phyloP scores from a whole-genome alignment of 805 yeast genomes.

The Barnettozyma populi region DNA sequence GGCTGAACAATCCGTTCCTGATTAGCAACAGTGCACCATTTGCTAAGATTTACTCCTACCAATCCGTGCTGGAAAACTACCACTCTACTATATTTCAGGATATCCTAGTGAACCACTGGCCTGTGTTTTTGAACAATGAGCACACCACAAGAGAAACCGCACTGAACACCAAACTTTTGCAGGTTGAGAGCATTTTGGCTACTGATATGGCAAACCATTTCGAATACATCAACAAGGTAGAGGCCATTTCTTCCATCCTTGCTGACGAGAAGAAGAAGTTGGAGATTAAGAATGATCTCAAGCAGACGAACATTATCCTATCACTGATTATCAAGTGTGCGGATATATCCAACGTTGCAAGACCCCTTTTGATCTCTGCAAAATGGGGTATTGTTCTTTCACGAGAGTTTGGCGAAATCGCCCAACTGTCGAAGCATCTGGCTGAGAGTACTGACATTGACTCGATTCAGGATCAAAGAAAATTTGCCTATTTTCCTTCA shows the following conservation, averaged over 20 bases:
- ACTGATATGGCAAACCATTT: conserved; percentile 94
- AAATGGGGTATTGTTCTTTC: conserved; percentile 84
- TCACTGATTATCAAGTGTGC: conserved; percentile 85
- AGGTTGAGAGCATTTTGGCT: conserved; percentile 51
- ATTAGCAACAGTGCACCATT: conserved; percentile 55
- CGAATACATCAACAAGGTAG: conserved; percentile 56
- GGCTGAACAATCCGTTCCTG: conserved; percentile 78
- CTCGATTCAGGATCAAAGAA: conserved; percentile 14
- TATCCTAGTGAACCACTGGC: conserved; percentile 49
- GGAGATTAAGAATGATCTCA: conserved; percentile 14
- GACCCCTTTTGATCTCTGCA: conserved; percentile 69
- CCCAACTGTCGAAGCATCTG: conserved; percentile 40
- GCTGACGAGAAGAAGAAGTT: conserved; percentile 10
- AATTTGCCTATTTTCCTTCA: conserved; percentile 29
- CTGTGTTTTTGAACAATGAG: conserved; percentile 26
- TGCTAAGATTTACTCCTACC: conserved; percentile 52
- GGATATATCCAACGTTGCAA: conserved; percentile 88
- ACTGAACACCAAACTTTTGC: conserved; percentile 23
- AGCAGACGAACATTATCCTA: conserved; percentile 41
- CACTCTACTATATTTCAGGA: conserved; percentile 63
- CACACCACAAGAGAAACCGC: conserved; percentile 11
- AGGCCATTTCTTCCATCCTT: conserved; percentile 25
- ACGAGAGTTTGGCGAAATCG: conserved; percentile 70
- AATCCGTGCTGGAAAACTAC: conserved; percentile 75
- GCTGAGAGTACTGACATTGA: conserved; percentile 21